phyloP scores from a whole-genome alignment of 345 rosid genomes.

The Rhizophora mangle region DNA sequence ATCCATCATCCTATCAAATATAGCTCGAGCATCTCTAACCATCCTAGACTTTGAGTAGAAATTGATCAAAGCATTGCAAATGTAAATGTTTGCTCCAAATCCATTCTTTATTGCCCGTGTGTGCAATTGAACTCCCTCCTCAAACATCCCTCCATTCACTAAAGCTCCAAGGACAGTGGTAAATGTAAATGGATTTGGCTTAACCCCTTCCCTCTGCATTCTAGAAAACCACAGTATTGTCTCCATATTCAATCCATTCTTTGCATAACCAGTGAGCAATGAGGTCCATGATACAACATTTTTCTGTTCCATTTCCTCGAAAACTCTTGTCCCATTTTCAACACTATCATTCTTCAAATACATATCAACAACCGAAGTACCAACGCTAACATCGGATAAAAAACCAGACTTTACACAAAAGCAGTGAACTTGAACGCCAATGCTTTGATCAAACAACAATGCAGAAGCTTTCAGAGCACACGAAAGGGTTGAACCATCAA shows the following conservation, averaged over 20 bases:
- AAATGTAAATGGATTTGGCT: slow-evolving; percentile 63
- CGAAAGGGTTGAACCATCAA: slow-evolving; percentile 57
- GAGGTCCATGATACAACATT: slow-evolving; percentile 95
- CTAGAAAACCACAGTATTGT: slow-evolving; percentile 44
- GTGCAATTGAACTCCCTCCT: slow-evolving; percentile 61
- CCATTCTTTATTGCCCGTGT: slow-evolving; percentile 57
- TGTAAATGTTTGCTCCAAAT: slow-evolving; percentile 35
- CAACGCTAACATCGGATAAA: slow-evolving; percentile 58
- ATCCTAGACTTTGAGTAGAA: slow-evolving; percentile 61
- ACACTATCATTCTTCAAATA: slow-evolving; percentile 59
- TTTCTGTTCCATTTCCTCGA: slow-evolving; percentile 56
- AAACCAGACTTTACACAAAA: slow-evolving; percentile 57
- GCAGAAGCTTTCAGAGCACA: slow-evolving; percentile 68
- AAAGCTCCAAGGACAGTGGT: slow-evolving; percentile 67
- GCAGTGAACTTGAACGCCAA: slow-evolving; percentile 68
- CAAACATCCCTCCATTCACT: slow-evolving; percentile 43
- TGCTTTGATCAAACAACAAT: slow-evolving; percentile 36
- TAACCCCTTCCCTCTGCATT: slow-evolving; percentile 57
- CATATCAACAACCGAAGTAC: slow-evolving; percentile 75
- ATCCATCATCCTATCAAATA: slow-evolving; percentile 51
- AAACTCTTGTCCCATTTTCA: slow-evolving; percentile 53
- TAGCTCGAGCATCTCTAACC: slow-evolving; percentile 49
- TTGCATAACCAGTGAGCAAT: slow-evolving; percentile 60
- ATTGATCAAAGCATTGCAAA: slow-evolving; percentile 70
- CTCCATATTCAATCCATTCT: slow-evolving; percentile 40